Evolutionary conservation across 2,329 filamentous ascomycete species (phyloP), one percentile per base, ranked within the genome.

Genomic region (Cadophora sp.): DNA sequence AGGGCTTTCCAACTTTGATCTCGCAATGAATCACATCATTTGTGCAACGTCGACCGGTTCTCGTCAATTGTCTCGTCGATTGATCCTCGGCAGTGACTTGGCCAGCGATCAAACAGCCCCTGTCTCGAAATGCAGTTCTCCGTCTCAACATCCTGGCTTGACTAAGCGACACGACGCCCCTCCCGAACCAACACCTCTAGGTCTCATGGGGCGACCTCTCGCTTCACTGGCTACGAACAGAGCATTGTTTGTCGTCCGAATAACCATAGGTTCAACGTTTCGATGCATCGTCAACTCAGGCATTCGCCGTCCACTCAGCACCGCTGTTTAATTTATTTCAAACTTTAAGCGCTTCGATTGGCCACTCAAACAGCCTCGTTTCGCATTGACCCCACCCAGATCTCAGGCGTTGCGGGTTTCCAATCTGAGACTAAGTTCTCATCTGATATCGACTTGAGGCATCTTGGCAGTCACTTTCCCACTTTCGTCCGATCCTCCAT

Each of bases 251-350:
- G 50, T 40, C 51, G 50, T 65, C 63, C 24, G 34, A 53, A 37
- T 64, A 56, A 51, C 64, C 43, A 68, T 66, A 66, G 67, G 64
- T 26, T 62, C 62, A 50, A 64, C 62, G 60, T 65, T 69, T 69
- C 43, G 19, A 7, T 27, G 19, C 40, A 56, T 59, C n/a, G 27
- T 12, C 19, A 22, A 37, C 19, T 37, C 60, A 26, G 50, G 24
- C 37, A 16, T 29, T 40, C 31, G 7, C 22, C 22, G 19, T 26
- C 48, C 46, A 46, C 50, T 53, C 53, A 51, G n/a, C 16, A 46
- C 24, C 50, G n/a, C 50, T 59, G 37, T 64, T 56, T 46, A 48
- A 66, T 65, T n/a, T 63, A 58, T 58, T 53, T 50, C 37, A 27
- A 62, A 62, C 67, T 27, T 26, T n/a, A n/a, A 27, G 50, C 50